Evolutionary conservation across 2,329 filamentous ascomycete species (phyloP), one percentile per base, ranked within the genome.

Genomic region (Aspergillus caelatus): DNA sequence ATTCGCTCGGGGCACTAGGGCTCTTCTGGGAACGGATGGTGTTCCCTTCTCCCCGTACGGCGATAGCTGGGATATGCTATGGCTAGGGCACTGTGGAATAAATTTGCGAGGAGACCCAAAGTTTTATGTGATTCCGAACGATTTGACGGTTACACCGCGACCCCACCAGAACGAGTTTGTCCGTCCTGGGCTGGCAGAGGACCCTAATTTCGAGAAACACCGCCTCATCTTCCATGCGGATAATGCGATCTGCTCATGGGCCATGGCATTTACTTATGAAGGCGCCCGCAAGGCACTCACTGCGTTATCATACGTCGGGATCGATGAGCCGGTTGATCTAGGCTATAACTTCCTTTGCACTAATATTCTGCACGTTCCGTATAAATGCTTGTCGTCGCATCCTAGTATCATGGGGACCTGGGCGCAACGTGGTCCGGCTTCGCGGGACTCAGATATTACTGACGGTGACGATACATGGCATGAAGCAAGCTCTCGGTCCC

Each of bases 11-110:
- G 58, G 58, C 10, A 43, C 48, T 21, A 23, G 58, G 4, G 32
- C 34, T 14, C 19, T 60, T 14, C 58, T 54, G n/a, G 19, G 14
- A n/a, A 23, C 23, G 0, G 32, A 30, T 1, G 36, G 48, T 4
- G 6, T 46, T 10, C 58, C 48, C 2, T 21, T n/a, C 10, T 60
- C 58, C 2, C 58, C 58, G 1, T 60, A 60, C 8, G 58, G 58
- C 12, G 58, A 54, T 12, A n/a, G 45, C 48, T 60, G 48, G 58
- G 58, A 54, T 34, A 43, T 60, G 48, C 46, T 60, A 14, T 60
- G 48, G 58, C 23, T 60, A 5, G 58, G 58, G 21, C 34, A 32
- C 11, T 60, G 58, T 16, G 58, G 58, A 3, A 60, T 54, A 8
- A 52, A 53, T 2, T 41, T 34, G 9, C 58, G 58, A 8, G 58